These are phyloP conservation scores for Yarrowia sp. DNA, from an alignment of 805 yeast genomes.

Conservation along the genomic window DNA sequence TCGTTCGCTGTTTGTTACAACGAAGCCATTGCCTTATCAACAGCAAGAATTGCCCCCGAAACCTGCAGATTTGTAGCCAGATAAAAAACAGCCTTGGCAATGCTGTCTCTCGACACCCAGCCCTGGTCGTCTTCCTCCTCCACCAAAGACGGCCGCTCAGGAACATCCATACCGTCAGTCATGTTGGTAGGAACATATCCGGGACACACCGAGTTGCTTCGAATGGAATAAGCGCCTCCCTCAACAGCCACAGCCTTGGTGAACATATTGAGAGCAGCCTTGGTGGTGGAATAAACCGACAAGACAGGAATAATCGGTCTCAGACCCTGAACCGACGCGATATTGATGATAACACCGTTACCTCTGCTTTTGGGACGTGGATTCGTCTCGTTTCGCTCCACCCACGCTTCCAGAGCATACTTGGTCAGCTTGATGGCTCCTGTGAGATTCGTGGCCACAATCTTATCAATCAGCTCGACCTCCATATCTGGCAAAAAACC, in stretches of 20 bases:
- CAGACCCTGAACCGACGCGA: constrained; percentile 61
- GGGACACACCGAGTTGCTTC: constrained; percentile 66
- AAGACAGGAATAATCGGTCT: constrained; percentile 53
- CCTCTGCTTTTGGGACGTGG: not conserved
- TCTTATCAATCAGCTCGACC: constrained; percentile 45
- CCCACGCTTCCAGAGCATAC: constrained; percentile 50
- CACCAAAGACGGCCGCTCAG: constrained; percentile 24
- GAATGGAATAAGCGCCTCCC: constrained; percentile 47
- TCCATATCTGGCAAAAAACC: constrained; percentile 44
- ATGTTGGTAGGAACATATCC: constrained; percentile 68
- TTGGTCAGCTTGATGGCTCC: constrained; percentile 62
- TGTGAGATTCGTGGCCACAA: constrained; percentile 55
- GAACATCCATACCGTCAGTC: constrained; percentile 31
- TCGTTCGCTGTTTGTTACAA: no score
- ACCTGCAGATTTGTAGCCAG: constrained; percentile 28
- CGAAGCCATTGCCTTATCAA: constrained; percentile 29
- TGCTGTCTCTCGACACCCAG: constrained; percentile 24
- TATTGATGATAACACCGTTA: constrained; percentile 49
- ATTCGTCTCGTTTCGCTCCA: constrained; percentile 35
- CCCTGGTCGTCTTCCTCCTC: constrained; percentile 18
- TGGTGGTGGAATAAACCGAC: constrained; percentile 62
- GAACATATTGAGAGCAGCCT: constrained; percentile 65
- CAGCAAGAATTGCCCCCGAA: constrained; percentile 28
- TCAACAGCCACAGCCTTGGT: constrained; percentile 60
- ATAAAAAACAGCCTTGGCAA: constrained; percentile 30